A percentile compares a stretch with the other conserved stretches of the same genome.
Conservation (phyloP, 176 grass and related monocot species). For the Oryza coarctata region DNA sequence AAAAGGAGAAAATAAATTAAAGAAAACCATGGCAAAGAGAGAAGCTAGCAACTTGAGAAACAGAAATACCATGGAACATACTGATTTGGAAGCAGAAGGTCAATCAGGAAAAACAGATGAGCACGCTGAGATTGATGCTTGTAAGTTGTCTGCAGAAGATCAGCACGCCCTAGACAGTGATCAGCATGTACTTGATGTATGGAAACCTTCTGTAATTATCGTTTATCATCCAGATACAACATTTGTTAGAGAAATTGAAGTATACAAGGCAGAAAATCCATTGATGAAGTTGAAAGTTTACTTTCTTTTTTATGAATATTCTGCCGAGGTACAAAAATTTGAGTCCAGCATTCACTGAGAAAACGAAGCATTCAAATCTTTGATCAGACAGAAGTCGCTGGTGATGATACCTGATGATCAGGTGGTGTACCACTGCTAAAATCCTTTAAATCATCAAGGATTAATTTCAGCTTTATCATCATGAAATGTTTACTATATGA, state of each 20-base stretch:
- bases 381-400: slow-evolving; percentile 91
- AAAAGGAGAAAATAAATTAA: slow-evolving; percentile 52
- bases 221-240: slow-evolving; percentile 95
- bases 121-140: slow-evolving; percentile 21
- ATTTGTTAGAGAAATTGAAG: slow-evolving; percentile 92
- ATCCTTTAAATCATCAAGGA: background rate
- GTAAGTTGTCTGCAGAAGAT: slow-evolving; percentile 28
- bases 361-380: slow-evolving; percentile 91
- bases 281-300: slow-evolving; percentile 74
- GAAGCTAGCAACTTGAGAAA: slow-evolving; percentile 36
- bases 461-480: slow-evolving; percentile 9
- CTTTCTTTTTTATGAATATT: slow-evolving; percentile 97
- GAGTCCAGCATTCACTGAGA: slow-evolving; percentile 86
- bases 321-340: slow-evolving; percentile 83
- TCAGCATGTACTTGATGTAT: slow-evolving; percentile 68
- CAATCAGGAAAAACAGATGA: slow-evolving; percentile 38
- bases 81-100: slow-evolving; percentile 33
- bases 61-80: slow-evolving; percentile 16
- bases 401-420: slow-evolving; percentile 97
- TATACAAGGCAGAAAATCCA: slow-evolving; percentile 88
- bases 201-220: slow-evolving; percentile 83
- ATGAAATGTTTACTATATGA: slow-evolving; percentile 23
- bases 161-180: slow-evolving; percentile 82
- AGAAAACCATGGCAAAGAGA: slow-evolving; percentile 45
- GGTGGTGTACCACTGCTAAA: slow-evolving; percentile 45